Percentiles rank a stretch among this genome's conserved stretches.
These are phyloP conservation scores for Penicillium angulare DNA, from an alignment of 495 filamentous ascomycete species.

Conservation along the genomic window DNA sequence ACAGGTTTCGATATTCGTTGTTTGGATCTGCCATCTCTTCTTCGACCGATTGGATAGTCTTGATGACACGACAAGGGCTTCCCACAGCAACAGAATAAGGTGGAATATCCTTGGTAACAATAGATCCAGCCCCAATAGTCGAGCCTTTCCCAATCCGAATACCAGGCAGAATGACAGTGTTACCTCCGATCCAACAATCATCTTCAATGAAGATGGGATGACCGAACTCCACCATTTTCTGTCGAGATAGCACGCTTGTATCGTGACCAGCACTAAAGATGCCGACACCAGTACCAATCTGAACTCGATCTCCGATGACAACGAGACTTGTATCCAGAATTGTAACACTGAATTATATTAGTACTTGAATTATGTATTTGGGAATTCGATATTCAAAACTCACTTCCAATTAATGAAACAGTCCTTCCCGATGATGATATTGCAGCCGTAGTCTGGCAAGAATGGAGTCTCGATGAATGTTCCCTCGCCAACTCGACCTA, in stretches of 20 bases:
- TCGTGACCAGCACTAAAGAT: conserved; percentile 69
- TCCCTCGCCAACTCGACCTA: conserved; percentile 44
- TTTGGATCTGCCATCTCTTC: conserved; percentile 19
- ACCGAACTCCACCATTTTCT: conserved; percentile 65
- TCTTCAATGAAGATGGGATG: conserved; percentile 68
- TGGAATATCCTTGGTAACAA: conserved; percentile 46
- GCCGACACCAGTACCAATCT: conserved; percentile 68
- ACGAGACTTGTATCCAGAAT: conserved; percentile 69
- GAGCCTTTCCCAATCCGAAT: conserved; percentile 55
- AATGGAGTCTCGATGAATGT: conserved; percentile 53
- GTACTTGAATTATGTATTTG: background rate
- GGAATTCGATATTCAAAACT: conserved; percentile 2
- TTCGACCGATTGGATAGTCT: conserved; percentile 17
- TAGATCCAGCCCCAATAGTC: conserved; percentile 39
- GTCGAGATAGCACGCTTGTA: conserved; percentile 62
- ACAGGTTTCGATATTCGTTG: conserved; percentile 15
- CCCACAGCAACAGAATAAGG: conserved; percentile 39
- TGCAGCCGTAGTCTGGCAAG: conserved; percentile 55
- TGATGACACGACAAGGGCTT: conserved; percentile 21
- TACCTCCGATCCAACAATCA: conserved; percentile 81
- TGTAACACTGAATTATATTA: conserved; percentile 7
- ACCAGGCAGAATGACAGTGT: conserved; percentile 64
- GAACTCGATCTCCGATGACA: conserved; percentile 67
- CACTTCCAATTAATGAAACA: conserved; percentile 57
- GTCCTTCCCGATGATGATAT: conserved; percentile 47